Evolutionary conservation across 108 stramenopile genomes (phyloP), one percentile per base, ranked within the genome.

Genomic region (Nitzschia sp.): DNA sequence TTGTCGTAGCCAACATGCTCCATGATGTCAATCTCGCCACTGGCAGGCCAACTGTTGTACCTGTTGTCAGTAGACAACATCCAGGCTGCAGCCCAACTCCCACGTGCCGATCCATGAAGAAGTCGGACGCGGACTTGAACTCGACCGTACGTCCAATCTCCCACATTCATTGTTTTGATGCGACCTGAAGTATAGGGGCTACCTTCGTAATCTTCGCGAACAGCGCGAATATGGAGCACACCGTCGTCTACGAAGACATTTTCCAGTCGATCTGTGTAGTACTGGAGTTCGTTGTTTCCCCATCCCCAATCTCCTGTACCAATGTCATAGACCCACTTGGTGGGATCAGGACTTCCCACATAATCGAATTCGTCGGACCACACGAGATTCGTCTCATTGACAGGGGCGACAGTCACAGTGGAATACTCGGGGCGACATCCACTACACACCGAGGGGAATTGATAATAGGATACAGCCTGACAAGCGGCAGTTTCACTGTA

Each of bases 1-100:
- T 29, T n/a, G 53, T 26, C 37, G 14, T 41, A 37, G 8, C 70
- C 60, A 42, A 52, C 25, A 41, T 41, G 53, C 58, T 84, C 86
- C 83, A 84, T 69, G 51, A 87, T 57, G 71, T 87, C 86, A 73
- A 87, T 84, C 53, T 84, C 86, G 7, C 86, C 86, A 24, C 76
- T 83, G 10, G 7, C 50, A 25, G 78, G 78, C 78, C 78, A 79
- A 25, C 17, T 72, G 65, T 72, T 81, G 63, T 55, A 69, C 2
- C 10, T 57, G 38, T 67, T 39, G 52, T 82, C 59, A 39, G 56
- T 62, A n/a, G 78, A 72, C 12, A 84, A 73, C 41, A 80, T 81
- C 83, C 83, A 84, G 44, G 83, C 44, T 10, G 83, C 83, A 25
- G 70, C 55, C 76, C 76, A 77, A 0, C 12, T 68, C 40, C 34